Evolutionary conservation across 352 stramenopile genomes (phyloP).

Genomic region (Phytophthora kernoviae): DNA sequence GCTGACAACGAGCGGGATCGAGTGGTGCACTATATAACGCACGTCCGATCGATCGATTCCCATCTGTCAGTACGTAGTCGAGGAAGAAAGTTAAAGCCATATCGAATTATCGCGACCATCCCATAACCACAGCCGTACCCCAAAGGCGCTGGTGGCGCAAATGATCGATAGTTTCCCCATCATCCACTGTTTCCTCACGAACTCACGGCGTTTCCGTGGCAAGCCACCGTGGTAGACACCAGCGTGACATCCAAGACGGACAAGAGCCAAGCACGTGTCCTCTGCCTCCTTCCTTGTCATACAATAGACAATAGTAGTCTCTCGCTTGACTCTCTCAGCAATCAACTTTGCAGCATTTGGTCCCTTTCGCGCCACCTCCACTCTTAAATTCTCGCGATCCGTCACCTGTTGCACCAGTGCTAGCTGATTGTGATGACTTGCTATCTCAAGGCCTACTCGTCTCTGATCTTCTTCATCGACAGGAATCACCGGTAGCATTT

Average conservation of each 20-base stretch:
- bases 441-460: not conserved
- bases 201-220: slow-evolving; percentile 57
- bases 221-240: slow-evolving; percentile 80
- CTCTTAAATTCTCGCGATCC: slow-evolving; percentile 64
- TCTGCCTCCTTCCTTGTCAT: slow-evolving; percentile 77
- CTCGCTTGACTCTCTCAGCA: slow-evolving; percentile 27
- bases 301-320: slow-evolving; percentile 74
- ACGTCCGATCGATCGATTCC: slow-evolving; percentile 81
- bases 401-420: slow-evolving; percentile 67
- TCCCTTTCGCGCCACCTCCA: slow-evolving; percentile 66
- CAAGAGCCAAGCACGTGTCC: slow-evolving; percentile 54
- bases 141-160: slow-evolving; percentile 80
- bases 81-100: not conserved
- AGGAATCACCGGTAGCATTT: slow-evolving; percentile 19
- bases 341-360: slow-evolving; percentile 32
- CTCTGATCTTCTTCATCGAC: not conserved
- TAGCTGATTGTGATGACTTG: slow-evolving; percentile 31
- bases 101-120: not conserved
- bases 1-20: slow-evolving; percentile 63
- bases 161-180: slow-evolving; percentile 70
- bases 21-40: slow-evolving; percentile 77
- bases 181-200: slow-evolving; percentile 85
- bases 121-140: slow-evolving; percentile 34
- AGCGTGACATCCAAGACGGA: slow-evolving; percentile 52
- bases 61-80: slow-evolving; percentile 53